These are phyloP conservation scores for Smallanthus sonchifolius DNA, from an alignment of 129 eudicot genomes.

Conservation along the genomic window DNA sequence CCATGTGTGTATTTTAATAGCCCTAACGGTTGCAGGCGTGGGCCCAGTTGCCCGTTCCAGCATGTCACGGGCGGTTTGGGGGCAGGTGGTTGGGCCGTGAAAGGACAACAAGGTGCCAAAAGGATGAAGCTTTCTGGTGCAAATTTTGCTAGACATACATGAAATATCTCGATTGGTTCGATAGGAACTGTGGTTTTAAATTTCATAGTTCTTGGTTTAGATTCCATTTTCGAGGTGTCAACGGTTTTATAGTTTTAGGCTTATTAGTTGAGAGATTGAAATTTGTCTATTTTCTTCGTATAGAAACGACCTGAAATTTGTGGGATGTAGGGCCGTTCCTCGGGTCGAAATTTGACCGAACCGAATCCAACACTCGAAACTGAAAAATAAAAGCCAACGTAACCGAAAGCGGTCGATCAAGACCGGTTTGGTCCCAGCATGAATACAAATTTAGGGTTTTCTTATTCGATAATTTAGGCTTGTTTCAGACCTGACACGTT, in stretches of 20 bases:
- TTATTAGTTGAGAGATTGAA: not conserved
- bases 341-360: not conserved
- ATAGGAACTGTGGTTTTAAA: not conserved
- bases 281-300: not conserved
- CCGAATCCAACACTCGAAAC: not conserved
- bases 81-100: slow-evolving; percentile 1
- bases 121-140: slow-evolving; percentile 24
- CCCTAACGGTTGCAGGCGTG: slow-evolving; percentile 40
- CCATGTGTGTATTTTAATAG: slow-evolving; percentile 31
- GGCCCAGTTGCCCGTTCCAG: slow-evolving; percentile 29
- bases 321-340: not conserved
- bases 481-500: no score
- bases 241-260: not conserved
- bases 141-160: slow-evolving; percentile 10
- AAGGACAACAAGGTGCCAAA: slow-evolving; percentile 24
- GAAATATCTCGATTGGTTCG: not conserved
- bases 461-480: no score
- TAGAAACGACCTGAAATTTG: not conserved
- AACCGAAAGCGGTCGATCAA: not conserved
- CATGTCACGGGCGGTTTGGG: slow-evolving; percentile 14
- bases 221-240: not conserved
- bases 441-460: not conserved
- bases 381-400: not conserved
- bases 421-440: not conserved
- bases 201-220: not conserved